These are phyloP conservation scores for Pleurotus djamor DNA, from an alignment of 768 basidiomycete species.

Conservation along the genomic window DNA sequence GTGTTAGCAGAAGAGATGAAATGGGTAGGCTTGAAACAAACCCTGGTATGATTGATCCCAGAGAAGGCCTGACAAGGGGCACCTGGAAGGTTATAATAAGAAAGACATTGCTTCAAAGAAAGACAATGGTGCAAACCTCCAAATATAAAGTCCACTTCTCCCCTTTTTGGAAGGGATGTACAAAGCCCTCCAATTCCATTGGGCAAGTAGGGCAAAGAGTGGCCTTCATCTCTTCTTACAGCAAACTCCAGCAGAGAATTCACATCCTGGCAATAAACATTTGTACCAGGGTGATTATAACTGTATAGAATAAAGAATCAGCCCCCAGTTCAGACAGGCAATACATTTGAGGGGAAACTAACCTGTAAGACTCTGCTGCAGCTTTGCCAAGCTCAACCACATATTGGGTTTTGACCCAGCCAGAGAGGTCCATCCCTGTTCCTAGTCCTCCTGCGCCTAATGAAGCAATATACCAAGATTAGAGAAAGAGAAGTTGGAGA, in stretches of 20 bases:
- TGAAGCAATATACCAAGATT: not conserved
- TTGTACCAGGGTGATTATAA: conserved; percentile 55
- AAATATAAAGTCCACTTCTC: conserved; percentile 69
- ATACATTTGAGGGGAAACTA: too few species aligned
- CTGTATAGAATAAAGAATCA: too few species aligned
- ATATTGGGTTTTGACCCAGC: conserved; percentile 62
- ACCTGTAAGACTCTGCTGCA: conserved; percentile 67
- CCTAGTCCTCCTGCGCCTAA: conserved; percentile 76
- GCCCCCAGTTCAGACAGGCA: too few species aligned
- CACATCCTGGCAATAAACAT: conserved; percentile 64
- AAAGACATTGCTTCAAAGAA: not conserved
- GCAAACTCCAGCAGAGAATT: conserved; percentile 60
- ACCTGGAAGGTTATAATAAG: conserved; percentile 33
- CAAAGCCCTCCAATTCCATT: conserved; percentile 35
- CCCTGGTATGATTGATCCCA: conserved; percentile 59
- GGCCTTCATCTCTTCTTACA: conserved; percentile 42
- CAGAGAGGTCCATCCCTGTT: conserved; percentile 60
- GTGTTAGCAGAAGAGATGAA: too few species aligned
- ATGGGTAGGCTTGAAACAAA: conserved; percentile 25
- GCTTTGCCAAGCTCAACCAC: conserved; percentile 66
- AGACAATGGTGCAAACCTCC: conserved; percentile 48
- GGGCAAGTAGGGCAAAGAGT: conserved; percentile 32
- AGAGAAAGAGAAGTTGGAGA: too few species aligned
- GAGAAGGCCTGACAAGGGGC: conserved; percentile 80
- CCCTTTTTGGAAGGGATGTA: conserved; percentile 52